phyloP scores from a whole-genome alignment of 495 filamentous ascomycete species.

The Glonium stellatum region DNA sequence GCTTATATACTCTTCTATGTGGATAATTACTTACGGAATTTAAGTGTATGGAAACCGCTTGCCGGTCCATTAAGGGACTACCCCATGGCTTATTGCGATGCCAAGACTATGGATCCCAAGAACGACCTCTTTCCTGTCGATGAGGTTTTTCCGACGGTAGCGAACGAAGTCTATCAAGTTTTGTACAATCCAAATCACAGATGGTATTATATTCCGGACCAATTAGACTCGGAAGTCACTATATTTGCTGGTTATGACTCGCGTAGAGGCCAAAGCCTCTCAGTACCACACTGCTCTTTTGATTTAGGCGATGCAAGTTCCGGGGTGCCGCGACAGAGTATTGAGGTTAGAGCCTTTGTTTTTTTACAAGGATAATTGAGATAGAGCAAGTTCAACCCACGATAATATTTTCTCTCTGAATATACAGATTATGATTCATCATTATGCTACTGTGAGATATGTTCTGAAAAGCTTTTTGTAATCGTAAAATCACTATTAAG shows the following conservation, averaged over 20 bases:
- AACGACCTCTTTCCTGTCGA: slow-evolving; percentile 12
- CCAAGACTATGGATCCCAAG: slow-evolving; percentile 6
- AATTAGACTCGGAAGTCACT: slow-evolving; percentile 15
- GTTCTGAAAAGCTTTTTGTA: too few species aligned
- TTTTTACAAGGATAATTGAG: too few species aligned
- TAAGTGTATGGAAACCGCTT: slow-evolving; percentile 7
- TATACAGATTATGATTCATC: too few species aligned
- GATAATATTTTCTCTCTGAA: too few species aligned
- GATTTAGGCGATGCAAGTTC: slow-evolving; percentile 9
- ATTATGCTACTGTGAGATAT: too few species aligned
- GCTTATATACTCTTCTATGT: too few species aligned
- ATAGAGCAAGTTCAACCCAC: too few species aligned
- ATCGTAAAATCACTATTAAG: too few species aligned
- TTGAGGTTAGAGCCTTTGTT: slow-evolving; percentile 15
- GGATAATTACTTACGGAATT: too few species aligned
- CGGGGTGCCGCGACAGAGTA: slow-evolving; percentile 8
- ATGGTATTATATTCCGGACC: slow-evolving; percentile 15
- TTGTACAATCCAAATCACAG: slow-evolving; percentile 10
- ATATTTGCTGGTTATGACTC: slow-evolving; percentile 12
- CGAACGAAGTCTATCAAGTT: slow-evolving; percentile 16
- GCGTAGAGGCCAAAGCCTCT: slow-evolving; percentile 8
- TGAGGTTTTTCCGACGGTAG: slow-evolving; percentile 14
- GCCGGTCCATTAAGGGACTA: slow-evolving; percentile 8
- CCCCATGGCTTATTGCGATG: slow-evolving; percentile 13
- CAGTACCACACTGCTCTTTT: slow-evolving; percentile 17